Percentiles rank a stretch among this genome's conserved stretches.
Evolutionary conservation across 768 basidiomycete species (phyloP).

Genomic region (Phanerodontia chrysosporium): DNA sequence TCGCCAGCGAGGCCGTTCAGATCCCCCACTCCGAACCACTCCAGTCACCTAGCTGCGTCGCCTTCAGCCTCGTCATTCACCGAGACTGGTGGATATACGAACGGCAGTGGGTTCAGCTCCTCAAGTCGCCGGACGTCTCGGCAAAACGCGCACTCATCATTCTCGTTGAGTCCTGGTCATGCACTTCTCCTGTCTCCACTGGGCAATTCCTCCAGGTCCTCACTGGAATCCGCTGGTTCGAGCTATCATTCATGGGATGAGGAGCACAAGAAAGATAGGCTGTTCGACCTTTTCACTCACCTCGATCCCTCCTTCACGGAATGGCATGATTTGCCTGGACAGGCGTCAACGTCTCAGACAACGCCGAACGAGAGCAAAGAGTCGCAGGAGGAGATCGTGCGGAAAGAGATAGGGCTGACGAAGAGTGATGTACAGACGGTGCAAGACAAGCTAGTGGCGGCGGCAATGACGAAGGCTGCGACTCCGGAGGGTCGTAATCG

Average conservation of each 20-base stretch:
- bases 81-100: conserved; percentile 28
- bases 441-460: conserved; percentile 71
- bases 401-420: conserved; percentile 61
- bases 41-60: conserved; percentile 50
- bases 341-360: conserved; percentile 45
- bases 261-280: conserved; percentile 48
- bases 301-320: conserved; percentile 44
- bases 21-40: conserved; percentile 52
- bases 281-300: conserved; percentile 51
- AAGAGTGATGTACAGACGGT: conserved; percentile 68
- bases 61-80: conserved; percentile 49
- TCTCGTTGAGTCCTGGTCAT: conserved; percentile 37
- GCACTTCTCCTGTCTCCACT: conserved; percentile 67
- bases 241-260: conserved; percentile 83
- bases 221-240: conserved; percentile 75
- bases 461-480: conserved; percentile 52
- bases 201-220: conserved; percentile 73
- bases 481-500: conserved; percentile 59
- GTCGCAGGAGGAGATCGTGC: conserved; percentile 65
- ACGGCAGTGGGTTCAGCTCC: conserved; percentile 24
- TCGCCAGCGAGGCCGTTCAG: conserved; percentile 43
- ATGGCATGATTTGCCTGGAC: conserved; percentile 63
- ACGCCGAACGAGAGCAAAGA: conserved; percentile 44
- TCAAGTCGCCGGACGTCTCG: conserved; percentile 48
- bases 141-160: conserved; percentile 36